Percentiles rank a stretch among this genome's conserved stretches.
These are phyloP conservation scores for Drosera spatulata DNA, from an alignment of 179 eudicot species.

Conservation along the genomic window DNA sequence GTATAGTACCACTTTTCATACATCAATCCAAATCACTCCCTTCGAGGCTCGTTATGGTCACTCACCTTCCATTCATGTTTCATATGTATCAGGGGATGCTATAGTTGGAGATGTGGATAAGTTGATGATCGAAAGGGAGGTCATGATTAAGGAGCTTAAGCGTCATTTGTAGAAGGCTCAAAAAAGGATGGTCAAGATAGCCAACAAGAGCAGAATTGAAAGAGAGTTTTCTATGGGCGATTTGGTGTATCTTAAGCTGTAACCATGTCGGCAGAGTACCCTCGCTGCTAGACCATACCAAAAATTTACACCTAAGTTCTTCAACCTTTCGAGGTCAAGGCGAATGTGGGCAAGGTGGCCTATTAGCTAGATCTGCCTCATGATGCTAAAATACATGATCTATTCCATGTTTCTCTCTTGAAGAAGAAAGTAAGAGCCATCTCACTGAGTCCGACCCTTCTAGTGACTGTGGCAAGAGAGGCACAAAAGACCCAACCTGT, in stretches of 20 bases:
- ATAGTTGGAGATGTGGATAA: not conserved
- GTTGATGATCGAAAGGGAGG: not conserved
- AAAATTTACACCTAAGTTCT: not conserved
- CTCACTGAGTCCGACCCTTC: not conserved
- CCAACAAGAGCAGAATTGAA: no score
- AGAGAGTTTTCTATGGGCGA: no score
- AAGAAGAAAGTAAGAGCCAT: not conserved
- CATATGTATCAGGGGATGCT: not conserved
- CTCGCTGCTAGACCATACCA: not conserved
- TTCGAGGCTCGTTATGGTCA: no score
- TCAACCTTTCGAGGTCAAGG: not conserved
- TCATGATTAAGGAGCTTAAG: not conserved
- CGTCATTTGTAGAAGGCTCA: not conserved
- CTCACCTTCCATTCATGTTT: not conserved
- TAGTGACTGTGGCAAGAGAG: not conserved
- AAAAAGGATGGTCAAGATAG: no score
- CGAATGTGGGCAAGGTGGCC: not conserved
- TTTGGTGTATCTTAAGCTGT: not conserved
- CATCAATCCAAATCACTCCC: no score
- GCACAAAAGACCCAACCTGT: not conserved
- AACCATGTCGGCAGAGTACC: no score
- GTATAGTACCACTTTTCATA: no score
- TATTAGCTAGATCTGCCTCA: not conserved
- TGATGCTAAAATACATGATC: not conserved
- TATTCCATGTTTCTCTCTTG: not conserved